A percentile compares a stretch with the other conserved stretches of the same genome.
Evolutionary conservation across 169 alveolate species (phyloP).

Genomic region (Amoebophrya sp.): DNA sequence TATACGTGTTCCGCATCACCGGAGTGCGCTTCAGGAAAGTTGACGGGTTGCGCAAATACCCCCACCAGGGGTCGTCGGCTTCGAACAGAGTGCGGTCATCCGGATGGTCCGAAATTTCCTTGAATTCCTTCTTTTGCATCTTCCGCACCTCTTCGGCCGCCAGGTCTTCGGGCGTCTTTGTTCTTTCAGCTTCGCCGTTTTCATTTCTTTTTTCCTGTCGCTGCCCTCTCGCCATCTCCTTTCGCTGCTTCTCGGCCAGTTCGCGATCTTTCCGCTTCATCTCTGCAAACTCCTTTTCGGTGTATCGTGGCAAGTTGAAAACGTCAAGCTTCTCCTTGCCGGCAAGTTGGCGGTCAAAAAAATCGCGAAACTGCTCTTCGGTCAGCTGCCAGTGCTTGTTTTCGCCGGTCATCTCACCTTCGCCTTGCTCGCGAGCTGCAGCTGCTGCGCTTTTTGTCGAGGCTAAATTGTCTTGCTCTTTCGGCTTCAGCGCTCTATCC

Average conservation of each 20-base stretch:
- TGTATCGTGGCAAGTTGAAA: neutral
- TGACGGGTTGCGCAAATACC: neutral
- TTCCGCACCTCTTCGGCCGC: too few species aligned
- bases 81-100: too few species aligned
- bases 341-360: too few species aligned
- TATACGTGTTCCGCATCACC: too few species aligned
- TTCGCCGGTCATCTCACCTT: neutral
- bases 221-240: neutral
- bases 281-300: neutral
- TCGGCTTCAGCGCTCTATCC: too few species aligned
- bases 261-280: neutral
- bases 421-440: neutral
- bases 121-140: too few species aligned
- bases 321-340: neutral
- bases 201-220: neutral
- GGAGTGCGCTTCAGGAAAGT: too few species aligned
- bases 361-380: neutral
- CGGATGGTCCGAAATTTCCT: too few species aligned
- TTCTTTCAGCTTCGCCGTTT: neutral
- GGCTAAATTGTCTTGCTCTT: too few species aligned
- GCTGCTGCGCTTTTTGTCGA: too few species aligned
- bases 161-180: neutral
- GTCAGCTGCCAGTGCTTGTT: neutral
- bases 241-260: neutral
- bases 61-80: neutral